Base-by-base conservation (phyloP, 441 rosid species). In the Bruguiera hainesii region DNA sequence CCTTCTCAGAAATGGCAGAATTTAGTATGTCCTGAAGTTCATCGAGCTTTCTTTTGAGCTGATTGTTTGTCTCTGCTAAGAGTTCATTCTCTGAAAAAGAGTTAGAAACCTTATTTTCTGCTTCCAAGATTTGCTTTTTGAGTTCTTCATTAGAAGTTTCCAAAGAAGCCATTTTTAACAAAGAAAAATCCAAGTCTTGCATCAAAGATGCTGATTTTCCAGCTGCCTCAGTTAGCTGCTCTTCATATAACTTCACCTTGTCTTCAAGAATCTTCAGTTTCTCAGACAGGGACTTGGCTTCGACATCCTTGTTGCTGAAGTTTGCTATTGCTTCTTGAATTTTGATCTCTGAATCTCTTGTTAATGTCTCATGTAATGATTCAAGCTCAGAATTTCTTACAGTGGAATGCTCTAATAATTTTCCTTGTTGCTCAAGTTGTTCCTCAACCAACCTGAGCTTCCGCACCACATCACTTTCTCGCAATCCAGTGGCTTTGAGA, bases 381-480 rank as follows among this genome's bases (percentile, higher is more conserved):
- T 85, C 91, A 63, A 94, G 86, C 78, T 87, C 97, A 19, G 74
- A 78, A 70, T 71, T 77, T 79, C 80, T 85, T 7, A 80, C 74
- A 61, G 77, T 63, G 56, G 85, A 84, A 72, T 89, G 76, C 73
- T 88, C 93, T 42, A 89, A 56, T 70, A 76, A 75, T 71, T 69
- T 82, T 71, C 73, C 82, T 63, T 89, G 92, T 56, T 79, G 77
- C 76, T 76, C 80, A 62, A 91, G 75, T 70, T 86, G 81, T 81
- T 84, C 93, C 80, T 87, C 96, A 16, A 89, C 88, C 69, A 80
- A 73, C 76, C 83, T 91, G 46, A 91, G 89, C 83, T 94, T 94
- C 78, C 75, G 85, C 83, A 84, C 65, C 49, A 73, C 74, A 69
- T 87, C 90, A 18, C 76, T 81, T 73, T 87, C 98, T 79, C 85